A percentile compares a stretch with the other conserved stretches of the same genome.
Evolutionary conservation across 805 yeast genomes (phyloP).

Genomic region (Saturnispora saitoi): DNA sequence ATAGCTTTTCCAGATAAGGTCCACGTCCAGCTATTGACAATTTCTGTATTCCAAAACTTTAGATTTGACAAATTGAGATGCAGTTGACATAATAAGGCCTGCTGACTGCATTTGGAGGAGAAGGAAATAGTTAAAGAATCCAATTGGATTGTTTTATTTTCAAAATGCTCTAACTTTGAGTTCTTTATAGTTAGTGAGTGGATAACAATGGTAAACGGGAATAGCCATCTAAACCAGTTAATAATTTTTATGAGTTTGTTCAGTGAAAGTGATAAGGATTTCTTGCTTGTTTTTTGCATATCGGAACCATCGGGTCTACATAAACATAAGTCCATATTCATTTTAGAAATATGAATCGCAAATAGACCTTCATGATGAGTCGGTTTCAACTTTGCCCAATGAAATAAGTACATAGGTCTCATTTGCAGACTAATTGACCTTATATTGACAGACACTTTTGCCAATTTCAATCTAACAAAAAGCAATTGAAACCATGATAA

Average conservation of each 20-base stretch:
- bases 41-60: not conserved
- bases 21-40: slow-evolving; percentile 11
- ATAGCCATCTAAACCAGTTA: slow-evolving; percentile 7
- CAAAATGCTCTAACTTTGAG: not conserved
- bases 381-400: slow-evolving; percentile 9
- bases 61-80: slow-evolving; percentile 12
- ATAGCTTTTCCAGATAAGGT: slow-evolving; percentile 7
- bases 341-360: slow-evolving; percentile 11
- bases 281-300: not conserved
- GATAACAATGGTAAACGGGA: slow-evolving; percentile 13
- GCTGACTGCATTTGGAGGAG: not conserved
- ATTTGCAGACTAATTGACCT: slow-evolving; percentile 15
- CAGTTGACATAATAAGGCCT: not conserved
- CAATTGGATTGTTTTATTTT: slow-evolving; percentile 2
- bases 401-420: slow-evolving; percentile 15
- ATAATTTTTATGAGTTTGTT: slow-evolving; percentile 2
- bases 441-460: slow-evolving; percentile 8
- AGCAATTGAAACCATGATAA: slow-evolving; percentile 21
- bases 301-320: not conserved
- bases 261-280: not conserved
- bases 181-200: slow-evolving; percentile 9
- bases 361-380: slow-evolving; percentile 16
- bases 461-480: slow-evolving; percentile 11
- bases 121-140: slow-evolving; percentile 14
- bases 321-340: not conserved